Percentiles rank a stretch among this genome's conserved stretches.
Conservation (phyloP, 2,329 filamentous ascomycete species). For the Talaromyces piceae region DNA sequence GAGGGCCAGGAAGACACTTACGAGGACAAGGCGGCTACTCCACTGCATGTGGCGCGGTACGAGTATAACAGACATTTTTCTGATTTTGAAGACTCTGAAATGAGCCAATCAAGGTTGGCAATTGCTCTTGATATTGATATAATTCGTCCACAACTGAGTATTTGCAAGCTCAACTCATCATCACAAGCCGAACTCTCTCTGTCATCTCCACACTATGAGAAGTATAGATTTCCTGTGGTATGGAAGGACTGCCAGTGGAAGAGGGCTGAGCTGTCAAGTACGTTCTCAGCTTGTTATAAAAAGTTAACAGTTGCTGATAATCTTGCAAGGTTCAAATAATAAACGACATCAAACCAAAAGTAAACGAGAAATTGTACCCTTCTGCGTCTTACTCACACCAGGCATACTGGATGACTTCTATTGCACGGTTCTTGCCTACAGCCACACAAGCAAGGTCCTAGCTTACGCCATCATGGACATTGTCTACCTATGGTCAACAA, state of each 20-base stretch:
- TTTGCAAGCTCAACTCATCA: slow-evolving; percentile 24
- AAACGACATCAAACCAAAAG: not conserved
- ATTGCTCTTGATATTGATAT: slow-evolving; percentile 74
- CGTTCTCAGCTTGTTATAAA: slow-evolving; percentile 17
- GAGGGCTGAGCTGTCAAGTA: slow-evolving; percentile 19
- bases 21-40: slow-evolving; percentile 66
- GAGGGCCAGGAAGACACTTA: slow-evolving; percentile 58
- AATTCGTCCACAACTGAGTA: slow-evolving; percentile 57
- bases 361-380: slow-evolving; percentile 48
- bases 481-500: slow-evolving; percentile 86
- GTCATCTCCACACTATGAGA: slow-evolving; percentile 22
- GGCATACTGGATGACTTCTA: slow-evolving; percentile 92
- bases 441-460: slow-evolving; percentile 62
- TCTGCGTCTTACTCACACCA: slow-evolving; percentile 73
- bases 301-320: not conserved
- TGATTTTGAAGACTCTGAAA: slow-evolving; percentile 55
- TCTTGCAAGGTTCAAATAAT: not conserved
- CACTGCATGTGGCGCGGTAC: slow-evolving; percentile 53
- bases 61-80: slow-evolving; percentile 37
- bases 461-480: slow-evolving; percentile 74
- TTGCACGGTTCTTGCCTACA: slow-evolving; percentile 85
- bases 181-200: slow-evolving; percentile 19
- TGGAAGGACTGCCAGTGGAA: slow-evolving; percentile 36
- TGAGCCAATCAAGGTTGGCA: slow-evolving; percentile 68
- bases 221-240: slow-evolving; percentile 22